phyloP scores from a whole-genome alignment of 352 stramenopile species.

The Pythium brachiatum region DNA sequence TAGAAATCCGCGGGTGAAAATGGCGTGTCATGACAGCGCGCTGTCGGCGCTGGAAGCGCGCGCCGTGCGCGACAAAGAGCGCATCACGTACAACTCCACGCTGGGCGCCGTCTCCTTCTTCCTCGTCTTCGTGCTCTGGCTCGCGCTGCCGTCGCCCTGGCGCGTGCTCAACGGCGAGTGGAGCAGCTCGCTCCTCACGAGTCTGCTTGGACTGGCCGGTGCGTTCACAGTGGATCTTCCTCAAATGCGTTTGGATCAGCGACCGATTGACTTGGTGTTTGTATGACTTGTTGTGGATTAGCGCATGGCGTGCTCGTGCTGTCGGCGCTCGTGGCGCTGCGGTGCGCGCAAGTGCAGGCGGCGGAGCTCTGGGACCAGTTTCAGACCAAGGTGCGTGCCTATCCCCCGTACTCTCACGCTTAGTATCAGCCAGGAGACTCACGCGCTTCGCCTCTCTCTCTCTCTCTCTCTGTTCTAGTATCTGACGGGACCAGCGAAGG shows the following conservation, averaged over 20 bases:
- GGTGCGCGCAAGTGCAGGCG: conserved; percentile 66
- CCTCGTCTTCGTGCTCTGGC: conserved; percentile 35
- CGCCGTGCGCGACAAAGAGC: conserved; percentile 62
- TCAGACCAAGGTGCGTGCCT: conserved; percentile 37
- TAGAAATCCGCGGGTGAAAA: conserved; percentile 8
- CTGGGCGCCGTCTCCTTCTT: conserved; percentile 48
- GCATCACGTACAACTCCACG: conserved; percentile 56
- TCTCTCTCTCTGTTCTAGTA: too few relatives aligned
- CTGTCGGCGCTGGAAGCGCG: conserved; percentile 58
- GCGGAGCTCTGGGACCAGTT: conserved; percentile 63
- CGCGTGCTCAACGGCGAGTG: conserved; percentile 74
- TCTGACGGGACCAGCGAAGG: not conserved
- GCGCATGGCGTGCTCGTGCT: conserved; percentile 52
- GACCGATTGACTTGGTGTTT: conserved; percentile 1
- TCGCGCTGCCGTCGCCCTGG: conserved; percentile 64
- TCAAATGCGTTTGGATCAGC: not conserved
- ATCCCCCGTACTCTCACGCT: not conserved
- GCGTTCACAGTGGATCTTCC: conserved; percentile 3
- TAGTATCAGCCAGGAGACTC: too few relatives aligned
- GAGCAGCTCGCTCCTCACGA: conserved; percentile 42
- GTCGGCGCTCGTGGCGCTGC: conserved; percentile 51
- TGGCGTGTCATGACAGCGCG: conserved; percentile 30
- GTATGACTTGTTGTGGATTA: conserved; percentile 14
- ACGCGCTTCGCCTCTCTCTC: too few relatives aligned
- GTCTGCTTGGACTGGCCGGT: conserved; percentile 58